Evolutionary conservation across 129 eudicot genomes (phyloP), one percentile per base, ranked within the genome.

Genomic region (Centaurea solstitialis): DNA sequence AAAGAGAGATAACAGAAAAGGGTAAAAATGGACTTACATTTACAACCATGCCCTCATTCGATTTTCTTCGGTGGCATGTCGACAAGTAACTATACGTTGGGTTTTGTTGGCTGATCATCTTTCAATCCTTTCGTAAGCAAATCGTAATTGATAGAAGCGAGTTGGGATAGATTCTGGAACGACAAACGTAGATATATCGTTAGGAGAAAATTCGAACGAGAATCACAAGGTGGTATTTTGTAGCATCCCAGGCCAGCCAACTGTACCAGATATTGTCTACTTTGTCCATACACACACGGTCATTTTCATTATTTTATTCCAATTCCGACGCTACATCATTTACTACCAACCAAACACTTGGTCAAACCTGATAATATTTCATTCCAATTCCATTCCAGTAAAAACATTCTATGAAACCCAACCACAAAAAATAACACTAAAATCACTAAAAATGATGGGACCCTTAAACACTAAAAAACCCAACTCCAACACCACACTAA

Each of bases 131-230:
- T 95, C 0, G 90, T 85, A 72, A 95, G 97, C 83, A 95, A 74
- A 85, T 95, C 99, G 50, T 95, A 95, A 73, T 95, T 95, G 86
- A 95, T 95, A 21, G 99, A 92, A 43, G 99, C 99, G 15, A 95
- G 99, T 85, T 95, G 98, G 47, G 99, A 95, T 5, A 95, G 92
- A 89, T 95, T 95, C 99, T 95, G 94, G 22, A 33, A 47, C 37
- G 21, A 26, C 72, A 85, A 12, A 79, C n/a, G n/a, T 0, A 30
- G 18, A 65, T 28, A 70, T 17, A 18, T 73, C 50, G 64, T 73
- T 73, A 41, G 9, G 65, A 73, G 57, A 73, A 57, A 57, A 57
- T 57, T 57, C 9, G 7, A 17, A 57, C 18, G 65, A n/a, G 9
- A 57, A 57, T 5, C 21, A n/a, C 0, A 57, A 17, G 22, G 65